Evolutionary conservation across 441 rosid species (phyloP).

Genomic region (Flueggea neowawraea): DNA sequence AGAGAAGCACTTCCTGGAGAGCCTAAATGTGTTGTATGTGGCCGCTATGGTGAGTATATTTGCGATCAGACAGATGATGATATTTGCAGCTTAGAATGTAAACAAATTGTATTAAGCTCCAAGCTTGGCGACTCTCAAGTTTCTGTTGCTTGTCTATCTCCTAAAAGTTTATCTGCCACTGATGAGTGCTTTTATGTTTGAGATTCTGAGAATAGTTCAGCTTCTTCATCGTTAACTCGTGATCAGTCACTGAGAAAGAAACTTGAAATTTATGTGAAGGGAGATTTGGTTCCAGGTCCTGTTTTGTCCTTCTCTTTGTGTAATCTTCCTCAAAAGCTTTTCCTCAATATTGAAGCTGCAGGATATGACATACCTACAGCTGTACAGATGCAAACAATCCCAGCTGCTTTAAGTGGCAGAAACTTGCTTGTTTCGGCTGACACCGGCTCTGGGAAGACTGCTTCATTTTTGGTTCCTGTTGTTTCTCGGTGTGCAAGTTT

Average conservation of each 20-base stretch:
- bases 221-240: slow-evolving; percentile 19
- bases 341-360: slow-evolving; percentile 60
- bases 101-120: slow-evolving; percentile 34
- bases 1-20: slow-evolving; percentile 68
- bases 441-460: slow-evolving; percentile 92
- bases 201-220: slow-evolving; percentile 32
- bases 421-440: slow-evolving; percentile 81
- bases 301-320: slow-evolving; percentile 62
- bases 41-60: slow-evolving; percentile 88
- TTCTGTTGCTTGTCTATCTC: slow-evolving; percentile 19
- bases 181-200: slow-evolving; percentile 83
- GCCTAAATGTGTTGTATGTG: slow-evolving; percentile 70
- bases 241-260: slow-evolving; percentile 51
- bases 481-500: slow-evolving; percentile 52
- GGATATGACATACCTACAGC: slow-evolving; percentile 81
- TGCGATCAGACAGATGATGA: slow-evolving; percentile 85
- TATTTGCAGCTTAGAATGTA: slow-evolving; percentile 88
- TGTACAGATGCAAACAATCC: slow-evolving; percentile 88
- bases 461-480: slow-evolving; percentile 77
- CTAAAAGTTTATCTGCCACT: slow-evolving; percentile 40
- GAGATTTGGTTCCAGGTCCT: slow-evolving; percentile 51
- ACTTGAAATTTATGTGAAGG: slow-evolving; percentile 68
- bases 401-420: slow-evolving; percentile 60
- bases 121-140: slow-evolving; percentile 21
- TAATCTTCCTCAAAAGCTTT: slow-evolving; percentile 56